phyloP scores from a whole-genome alignment of 371 early-diverging fungal species.

The Coemansia sp. region DNA sequence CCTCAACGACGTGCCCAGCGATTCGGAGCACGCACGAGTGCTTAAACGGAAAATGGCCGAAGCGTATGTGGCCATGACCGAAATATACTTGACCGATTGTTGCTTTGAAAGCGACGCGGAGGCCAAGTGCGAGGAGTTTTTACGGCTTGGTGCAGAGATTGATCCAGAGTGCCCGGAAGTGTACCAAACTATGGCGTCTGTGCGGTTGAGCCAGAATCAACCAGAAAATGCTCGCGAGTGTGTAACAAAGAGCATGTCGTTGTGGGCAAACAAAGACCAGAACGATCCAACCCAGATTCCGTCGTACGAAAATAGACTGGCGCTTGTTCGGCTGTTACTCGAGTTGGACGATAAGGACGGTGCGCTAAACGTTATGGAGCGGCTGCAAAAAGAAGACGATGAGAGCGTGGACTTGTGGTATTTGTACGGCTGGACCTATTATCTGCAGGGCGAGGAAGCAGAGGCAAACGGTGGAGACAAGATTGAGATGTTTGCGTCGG shows the following conservation, averaged over 20 bases:
- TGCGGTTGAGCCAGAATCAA: conserved; percentile 82
- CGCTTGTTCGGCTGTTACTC: conserved; percentile 74
- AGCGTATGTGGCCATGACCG: conserved; percentile 91
- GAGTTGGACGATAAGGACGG: conserved; percentile 76
- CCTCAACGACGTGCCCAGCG: conserved; percentile 49
- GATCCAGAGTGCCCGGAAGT: conserved; percentile 80
- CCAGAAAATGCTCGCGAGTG: conserved; percentile 77
- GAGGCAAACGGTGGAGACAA: conserved; percentile 27
- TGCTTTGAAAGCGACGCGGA: conserved; percentile 94
- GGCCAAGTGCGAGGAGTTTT: conserved; percentile 65
- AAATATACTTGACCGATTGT: conserved; percentile 95
- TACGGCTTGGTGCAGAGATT: conserved; percentile 65
- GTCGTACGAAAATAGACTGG: conserved; percentile 77
- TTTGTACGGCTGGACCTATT: conserved; percentile 90
- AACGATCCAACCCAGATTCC: conserved; percentile 61
- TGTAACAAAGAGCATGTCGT: conserved; percentile 64
- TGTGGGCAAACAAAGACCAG: conserved; percentile 73
- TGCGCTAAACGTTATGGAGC: conserved; percentile 78
- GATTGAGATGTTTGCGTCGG: conserved; percentile 16
- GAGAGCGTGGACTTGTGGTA: conserved; percentile 91
- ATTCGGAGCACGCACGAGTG: conserved; percentile 49
- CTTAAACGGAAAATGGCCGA: conserved; percentile 71
- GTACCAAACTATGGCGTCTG: conserved; percentile 87
- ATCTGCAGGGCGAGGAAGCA: conserved; percentile 70
- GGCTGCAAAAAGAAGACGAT: conserved; percentile 86